A percentile compares a stretch with the other conserved stretches of the same genome.
Evolutionary conservation across 148 eudicot species (phyloP).

Genomic region (Persicaria maculosa): DNA sequence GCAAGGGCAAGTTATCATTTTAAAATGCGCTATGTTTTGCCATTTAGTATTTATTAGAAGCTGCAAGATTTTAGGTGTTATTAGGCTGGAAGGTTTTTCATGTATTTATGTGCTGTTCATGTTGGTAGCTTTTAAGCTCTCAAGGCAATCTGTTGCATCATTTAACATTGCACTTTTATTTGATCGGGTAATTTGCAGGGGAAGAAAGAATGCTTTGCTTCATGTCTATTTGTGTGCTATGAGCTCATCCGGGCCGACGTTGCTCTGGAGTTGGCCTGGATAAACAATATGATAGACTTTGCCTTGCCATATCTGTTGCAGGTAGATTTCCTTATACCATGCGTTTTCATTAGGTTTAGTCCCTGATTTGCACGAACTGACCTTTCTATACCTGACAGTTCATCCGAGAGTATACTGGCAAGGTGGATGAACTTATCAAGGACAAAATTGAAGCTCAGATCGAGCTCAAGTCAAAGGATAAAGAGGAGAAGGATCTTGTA

Average conservation of each 20-base stretch:
- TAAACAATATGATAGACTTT: slow-evolving; percentile 92
- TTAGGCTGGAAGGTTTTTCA: not conserved
- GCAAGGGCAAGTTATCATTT: not conserved
- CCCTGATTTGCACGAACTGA: not conserved
- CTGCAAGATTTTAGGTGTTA: not conserved
- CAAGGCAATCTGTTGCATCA: not conserved
- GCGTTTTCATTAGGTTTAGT: not conserved
- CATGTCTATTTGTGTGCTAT: slow-evolving; percentile 94
- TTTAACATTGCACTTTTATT: not conserved
- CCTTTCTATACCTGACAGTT: slow-evolving; percentile 36
- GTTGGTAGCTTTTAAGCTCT: not conserved
- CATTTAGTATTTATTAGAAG: not conserved
- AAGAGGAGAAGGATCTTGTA: slow-evolving; percentile 77
- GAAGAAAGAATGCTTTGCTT: slow-evolving; percentile 95
- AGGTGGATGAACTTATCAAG: slow-evolving; percentile 91
- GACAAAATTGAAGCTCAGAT: slow-evolving; percentile 66
- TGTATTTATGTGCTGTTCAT: not conserved
- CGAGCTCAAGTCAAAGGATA: slow-evolving; percentile 73
- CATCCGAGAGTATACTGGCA: slow-evolving; percentile 93
- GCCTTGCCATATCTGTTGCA: slow-evolving; percentile 97
- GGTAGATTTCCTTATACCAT: slow-evolving; percentile 25
- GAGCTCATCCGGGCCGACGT: slow-evolving; percentile 83
- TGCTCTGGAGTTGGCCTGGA: slow-evolving; percentile 91
- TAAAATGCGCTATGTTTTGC: not conserved
- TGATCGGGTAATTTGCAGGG: slow-evolving; percentile 49